These are phyloP conservation scores for Helotiales sp. DNA, from an alignment of 2,329 filamentous ascomycete genomes.

Conservation along the genomic window DNA sequence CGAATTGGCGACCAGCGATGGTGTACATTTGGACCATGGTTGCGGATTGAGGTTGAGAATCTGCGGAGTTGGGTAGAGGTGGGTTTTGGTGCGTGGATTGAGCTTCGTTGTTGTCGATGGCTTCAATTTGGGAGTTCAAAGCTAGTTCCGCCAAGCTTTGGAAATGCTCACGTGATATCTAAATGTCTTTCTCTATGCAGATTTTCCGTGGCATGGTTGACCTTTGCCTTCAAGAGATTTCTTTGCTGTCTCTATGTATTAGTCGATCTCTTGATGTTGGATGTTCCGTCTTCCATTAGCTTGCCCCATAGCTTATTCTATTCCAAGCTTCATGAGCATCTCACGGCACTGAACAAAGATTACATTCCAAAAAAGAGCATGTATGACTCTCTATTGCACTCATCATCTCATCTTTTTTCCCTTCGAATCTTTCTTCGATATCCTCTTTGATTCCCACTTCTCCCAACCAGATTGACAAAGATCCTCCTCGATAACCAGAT, in stretches of 20 bases:
- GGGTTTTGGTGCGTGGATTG: conserved; percentile 29
- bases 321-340: too few relatives aligned
- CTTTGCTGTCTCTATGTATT: too few relatives aligned
- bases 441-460: conserved; percentile 69
- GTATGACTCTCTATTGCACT: background rate
- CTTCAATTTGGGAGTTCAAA: conserved; percentile 24
- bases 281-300: too few relatives aligned
- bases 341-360: background rate
- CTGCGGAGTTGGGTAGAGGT: conserved; percentile 14
- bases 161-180: background rate
- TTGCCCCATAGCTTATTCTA: too few relatives aligned
- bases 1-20: conserved; percentile 43
- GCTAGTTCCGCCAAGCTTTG: conserved; percentile 22
- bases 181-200: background rate
- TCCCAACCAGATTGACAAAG: conserved; percentile 92
- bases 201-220: background rate
- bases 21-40: conserved; percentile 44
- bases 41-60: conserved; percentile 28
- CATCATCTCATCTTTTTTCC: conserved; percentile 38
- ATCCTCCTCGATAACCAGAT: conserved; percentile 87
- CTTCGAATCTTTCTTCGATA: conserved; percentile 43
- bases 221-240: background rate
- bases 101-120: conserved; percentile 33
- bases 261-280: too few relatives aligned
- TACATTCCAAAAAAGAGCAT: background rate